These are phyloP conservation scores for Phyllosticta ampelicida DNA, from an alignment of 2,329 filamentous ascomycete species.

Conservation along the genomic window DNA sequence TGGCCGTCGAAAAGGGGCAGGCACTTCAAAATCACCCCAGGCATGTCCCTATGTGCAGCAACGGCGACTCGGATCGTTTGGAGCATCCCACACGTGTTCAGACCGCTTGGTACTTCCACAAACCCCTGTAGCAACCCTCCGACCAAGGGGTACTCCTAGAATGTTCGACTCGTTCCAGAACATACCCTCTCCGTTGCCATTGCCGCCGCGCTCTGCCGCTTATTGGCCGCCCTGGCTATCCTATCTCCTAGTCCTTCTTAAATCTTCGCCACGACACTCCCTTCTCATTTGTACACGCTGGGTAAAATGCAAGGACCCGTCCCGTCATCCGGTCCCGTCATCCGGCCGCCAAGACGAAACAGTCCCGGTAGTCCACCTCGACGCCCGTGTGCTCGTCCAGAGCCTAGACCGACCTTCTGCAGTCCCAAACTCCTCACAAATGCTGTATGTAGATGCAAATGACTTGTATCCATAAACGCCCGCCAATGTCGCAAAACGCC, in stretches of 20 bases:
- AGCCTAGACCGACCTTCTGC: background rate
- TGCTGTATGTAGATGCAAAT: constrained; percentile 9
- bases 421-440: background rate
- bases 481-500: constrained; percentile 10
- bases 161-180: background rate
- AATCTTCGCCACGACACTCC: background rate
- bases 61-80: too few relatives aligned
- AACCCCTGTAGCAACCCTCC: too few relatives aligned
- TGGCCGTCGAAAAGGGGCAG: background rate
- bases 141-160: background rate
- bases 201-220: background rate
- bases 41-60: too few relatives aligned
- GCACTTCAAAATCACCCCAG: too few relatives aligned
- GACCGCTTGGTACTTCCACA: too few relatives aligned
- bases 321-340: background rate
- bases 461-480: constrained; percentile 6
- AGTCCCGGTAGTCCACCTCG: background rate
- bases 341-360: background rate
- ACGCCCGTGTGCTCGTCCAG: background rate
- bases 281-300: background rate
- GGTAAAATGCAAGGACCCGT: background rate
- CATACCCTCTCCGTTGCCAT: background rate
- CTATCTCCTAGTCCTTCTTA: background rate
- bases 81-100: too few relatives aligned
- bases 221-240: background rate